Conservation (phyloP, 164 flowering plant species). For the Vitis vinifera region ASM3070453v1 NC_081823.1:23434001-23434500, state of each 20-base stretch:
- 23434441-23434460: neutral
- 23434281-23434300: too few relatives aligned
- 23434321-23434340: too few relatives aligned
- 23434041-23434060: constrained; percentile 68
- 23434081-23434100: constrained; percentile 99
- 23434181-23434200: neutral
- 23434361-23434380: too few relatives aligned
- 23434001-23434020: constrained; percentile 77
- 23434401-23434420: too few relatives aligned
- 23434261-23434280: too few relatives aligned
- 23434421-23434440: too few relatives aligned
- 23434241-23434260: too few relatives aligned
- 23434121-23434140: neutral
- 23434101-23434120: constrained; percentile 9
- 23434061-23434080: constrained; percentile 80
- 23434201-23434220: neutral
- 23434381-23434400: too few relatives aligned
- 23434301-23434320: too few relatives aligned
- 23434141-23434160: neutral
- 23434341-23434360: too few relatives aligned
- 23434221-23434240: too few relatives aligned
- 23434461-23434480: neutral
- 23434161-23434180: neutral
- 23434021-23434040: constrained; percentile 57
- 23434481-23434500: too few relatives aligned